Percentiles rank a stretch among this genome's conserved stretches.
phyloP scores from a whole-genome alignment of 1,284 basidiomycete species.

The Cutaneotrichosporon cyanovorans region DNA sequence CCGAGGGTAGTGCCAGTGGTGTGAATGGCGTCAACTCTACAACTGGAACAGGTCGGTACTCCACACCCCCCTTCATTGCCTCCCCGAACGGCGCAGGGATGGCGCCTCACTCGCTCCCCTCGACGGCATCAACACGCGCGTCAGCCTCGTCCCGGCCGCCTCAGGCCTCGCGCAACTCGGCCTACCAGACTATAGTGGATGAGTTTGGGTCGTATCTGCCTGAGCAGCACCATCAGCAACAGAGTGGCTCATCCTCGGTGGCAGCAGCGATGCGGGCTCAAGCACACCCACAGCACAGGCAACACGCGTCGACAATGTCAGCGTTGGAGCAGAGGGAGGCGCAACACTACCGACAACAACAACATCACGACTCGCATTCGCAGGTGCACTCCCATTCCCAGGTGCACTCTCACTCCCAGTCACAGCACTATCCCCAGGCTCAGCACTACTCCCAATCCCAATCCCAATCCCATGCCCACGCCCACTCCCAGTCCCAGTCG shows the following conservation, averaged over 20 bases:
- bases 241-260: not conserved
- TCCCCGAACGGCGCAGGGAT: constrained; percentile 1
- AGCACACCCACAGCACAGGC: constrained; percentile 14
- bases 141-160: constrained; percentile 13
- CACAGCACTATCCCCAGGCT: constrained; percentile 3
- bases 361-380: constrained; percentile 18
- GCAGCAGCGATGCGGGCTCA: no score
- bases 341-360: constrained; percentile 10
- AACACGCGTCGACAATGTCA: constrained; percentile 23
- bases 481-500: not conserved
- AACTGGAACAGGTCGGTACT: constrained; percentile 4
- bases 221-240: not conserved
- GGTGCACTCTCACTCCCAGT: not conserved
- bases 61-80: constrained; percentile 12
- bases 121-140: constrained; percentile 14
- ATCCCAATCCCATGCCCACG: constrained; percentile 27
- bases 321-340: constrained; percentile 16
- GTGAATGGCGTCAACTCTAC: not conserved
- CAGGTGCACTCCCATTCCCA: not conserved
- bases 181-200: constrained; percentile 13
- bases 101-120: constrained; percentile 10
- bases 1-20: no score
- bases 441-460: constrained; percentile 22
- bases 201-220: constrained; percentile 18
- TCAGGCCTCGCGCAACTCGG: constrained; percentile 8